A percentile compares a stretch with the other conserved stretches of the same genome.
These are phyloP conservation scores for Tetragonia tetragonoides DNA, from an alignment of 148 eudicot genomes.

Conservation along the genomic window DNA sequence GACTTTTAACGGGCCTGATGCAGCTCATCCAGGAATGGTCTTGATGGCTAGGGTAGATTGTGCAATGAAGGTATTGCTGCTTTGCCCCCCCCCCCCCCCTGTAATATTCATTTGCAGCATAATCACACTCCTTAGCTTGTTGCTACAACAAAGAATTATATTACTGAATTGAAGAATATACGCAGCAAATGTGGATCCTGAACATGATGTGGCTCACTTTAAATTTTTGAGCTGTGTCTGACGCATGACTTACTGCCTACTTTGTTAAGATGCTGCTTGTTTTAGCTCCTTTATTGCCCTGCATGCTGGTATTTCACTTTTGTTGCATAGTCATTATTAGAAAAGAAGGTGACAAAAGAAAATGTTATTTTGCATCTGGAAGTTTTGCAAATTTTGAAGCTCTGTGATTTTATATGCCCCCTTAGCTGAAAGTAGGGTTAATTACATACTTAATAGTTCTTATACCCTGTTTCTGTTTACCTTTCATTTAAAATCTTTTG, in stretches of 20 bases:
- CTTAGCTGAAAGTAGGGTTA: too few relatives aligned
- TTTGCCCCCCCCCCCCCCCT: conserved; percentile 28
- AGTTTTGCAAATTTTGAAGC: not conserved
- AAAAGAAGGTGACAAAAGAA: not conserved
- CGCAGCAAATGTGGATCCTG: not conserved
- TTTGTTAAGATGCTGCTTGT: not conserved
- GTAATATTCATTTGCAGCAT: not conserved
- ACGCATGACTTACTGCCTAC: not conserved
- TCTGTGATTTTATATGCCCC: not conserved
- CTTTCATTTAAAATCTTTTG: not conserved
- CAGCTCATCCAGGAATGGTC: conserved; percentile 84
- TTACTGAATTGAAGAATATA: not conserved
- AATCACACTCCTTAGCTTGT: not conserved
- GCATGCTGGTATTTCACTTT: not conserved
- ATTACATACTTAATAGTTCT: not conserved
- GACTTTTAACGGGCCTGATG: conserved; percentile 83
- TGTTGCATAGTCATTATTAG: too few relatives aligned
- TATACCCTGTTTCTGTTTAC: not conserved
- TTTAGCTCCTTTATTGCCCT: not conserved
- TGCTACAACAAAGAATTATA: not conserved
- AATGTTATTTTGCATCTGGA: not conserved
- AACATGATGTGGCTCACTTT: not conserved
- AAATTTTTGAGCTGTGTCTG: not conserved
- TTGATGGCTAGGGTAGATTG: conserved; percentile 94
- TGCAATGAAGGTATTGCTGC: conserved; percentile 70